Conservation (phyloP, 441 rosid genomes). For the Rhodomyrtus psidioides region DNA sequence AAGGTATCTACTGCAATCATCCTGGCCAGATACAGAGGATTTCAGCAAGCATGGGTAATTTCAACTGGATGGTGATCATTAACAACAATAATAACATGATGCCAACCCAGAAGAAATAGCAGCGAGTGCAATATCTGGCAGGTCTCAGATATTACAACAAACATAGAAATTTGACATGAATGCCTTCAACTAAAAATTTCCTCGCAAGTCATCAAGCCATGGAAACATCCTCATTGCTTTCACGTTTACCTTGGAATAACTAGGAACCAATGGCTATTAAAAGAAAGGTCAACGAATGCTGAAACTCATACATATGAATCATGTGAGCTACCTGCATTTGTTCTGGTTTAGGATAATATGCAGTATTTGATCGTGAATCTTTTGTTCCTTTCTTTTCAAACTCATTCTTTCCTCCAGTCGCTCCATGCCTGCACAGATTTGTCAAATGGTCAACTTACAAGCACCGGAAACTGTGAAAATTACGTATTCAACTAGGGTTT, state of each 20-base stretch:
- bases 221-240: background rate
- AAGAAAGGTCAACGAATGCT: background rate
- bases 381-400: slow-evolving; percentile 32
- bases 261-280: background rate
- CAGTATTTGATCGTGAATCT: slow-evolving; percentile 15
- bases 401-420: slow-evolving; percentile 24
- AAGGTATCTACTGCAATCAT: background rate
- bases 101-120: background rate
- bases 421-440: slow-evolving; percentile 33
- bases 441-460: slow-evolving; percentile 3
- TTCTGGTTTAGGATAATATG: slow-evolving; percentile 22
- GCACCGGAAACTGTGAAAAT: background rate
- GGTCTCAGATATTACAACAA: background rate
- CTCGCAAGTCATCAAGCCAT: too few relatives aligned
- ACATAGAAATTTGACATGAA: background rate
- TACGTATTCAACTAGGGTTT: background rate
- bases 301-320: background rate
- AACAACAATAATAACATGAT: background rate
- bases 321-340: slow-evolving; percentile 10
- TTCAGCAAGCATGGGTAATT: background rate
- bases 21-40: background rate
- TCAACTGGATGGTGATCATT: background rate
- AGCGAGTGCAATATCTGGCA: background rate
- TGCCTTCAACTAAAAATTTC: background rate
- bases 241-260: background rate